Base-by-base conservation (phyloP, 345 rosid species). In the Salix suchowensis region DNA sequence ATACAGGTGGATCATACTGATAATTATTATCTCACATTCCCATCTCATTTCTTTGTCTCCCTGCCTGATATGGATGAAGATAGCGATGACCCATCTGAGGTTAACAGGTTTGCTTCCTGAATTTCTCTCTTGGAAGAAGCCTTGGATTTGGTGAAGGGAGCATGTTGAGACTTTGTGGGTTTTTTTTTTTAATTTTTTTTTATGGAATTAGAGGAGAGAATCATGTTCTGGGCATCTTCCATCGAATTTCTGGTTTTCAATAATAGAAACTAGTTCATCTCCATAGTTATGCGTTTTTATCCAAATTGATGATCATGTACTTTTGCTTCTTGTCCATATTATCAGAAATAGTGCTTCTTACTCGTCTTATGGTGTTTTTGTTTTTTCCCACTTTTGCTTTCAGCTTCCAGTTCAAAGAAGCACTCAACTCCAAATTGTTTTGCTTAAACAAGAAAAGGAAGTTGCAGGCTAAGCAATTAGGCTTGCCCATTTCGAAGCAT, bases 381-480 rank as follows among this genome's bases (percentile, higher is more conserved):
- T 19, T 16, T 1, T 16, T 23, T 36, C 58, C 23, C 42, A 13
- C 24, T 6, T 11, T 50, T 62, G 18, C 15, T 60, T 74, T 65
- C 82, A 81, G 86, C 68, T 82, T 81, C 48, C 69, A 26, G 58
- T 32, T 62, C n/a, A 48, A 39, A 48, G 37, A 58, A 75, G 69
- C 72, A 28, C 39, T 37, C n/a, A 70, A 21, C 65, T 30, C 52
- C 36, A 58, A 48, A 71, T 65, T 75, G 42, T 40, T 65, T 34
- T 80, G 81, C 73, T 71, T 79, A 26, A 84, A 65, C 75, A 89
- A 86, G 87, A 91, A 91, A 81, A 84, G 95, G 52, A 91, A 89
- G 78, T 74, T 87, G 50, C 84, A 77, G 76, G 77, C 81, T 30
- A 90, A 83, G 80, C 82, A 78, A 30, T 81, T 86, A 40, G 87